Conservation (phyloP, 352 stramenopile genomes). For the Aphanomyces cochlioides region DNA sequence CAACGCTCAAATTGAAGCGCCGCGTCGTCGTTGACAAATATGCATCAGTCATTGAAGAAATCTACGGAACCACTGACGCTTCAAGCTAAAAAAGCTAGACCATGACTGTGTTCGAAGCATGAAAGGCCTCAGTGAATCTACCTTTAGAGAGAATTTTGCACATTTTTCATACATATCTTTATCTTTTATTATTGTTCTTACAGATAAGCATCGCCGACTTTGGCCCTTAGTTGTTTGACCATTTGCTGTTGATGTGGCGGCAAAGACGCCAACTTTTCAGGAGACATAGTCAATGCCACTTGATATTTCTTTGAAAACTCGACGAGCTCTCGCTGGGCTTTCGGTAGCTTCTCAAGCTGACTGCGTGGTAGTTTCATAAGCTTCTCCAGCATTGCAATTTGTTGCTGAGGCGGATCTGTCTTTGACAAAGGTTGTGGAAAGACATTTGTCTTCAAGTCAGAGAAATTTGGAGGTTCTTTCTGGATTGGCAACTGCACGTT, state of each 20-base stretch:
- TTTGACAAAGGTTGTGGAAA: neutral
- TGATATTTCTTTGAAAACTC: constrained; percentile 25
- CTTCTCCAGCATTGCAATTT: constrained; percentile 8
- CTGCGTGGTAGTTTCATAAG: constrained; percentile 14
- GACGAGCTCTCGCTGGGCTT: constrained; percentile 26
- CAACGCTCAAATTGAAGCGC: constrained; percentile 96
- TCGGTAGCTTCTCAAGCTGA: constrained; percentile 23
- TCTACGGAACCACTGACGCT: constrained; percentile 60
- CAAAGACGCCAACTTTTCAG: constrained; percentile 8
- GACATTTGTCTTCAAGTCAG: no score
- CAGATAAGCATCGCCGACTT: neutral
- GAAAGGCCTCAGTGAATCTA: no score
- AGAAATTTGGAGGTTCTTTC: neutral
- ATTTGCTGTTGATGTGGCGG: constrained; percentile 20
- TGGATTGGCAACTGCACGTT: no score
- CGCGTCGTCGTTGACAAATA: constrained; percentile 92
- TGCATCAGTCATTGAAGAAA: constrained; percentile 73
- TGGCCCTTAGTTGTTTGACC: constrained; percentile 1
- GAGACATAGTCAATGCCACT: constrained; percentile 1
- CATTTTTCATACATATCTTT: no score
- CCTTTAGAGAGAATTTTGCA: no score
- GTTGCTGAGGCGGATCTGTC: neutral
- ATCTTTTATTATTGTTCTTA: neutral
- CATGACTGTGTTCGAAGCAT: no score
- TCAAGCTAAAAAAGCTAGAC: no score